Evolutionary conservation across 139 green algal genomes (phyloP).

Genomic region (Chlorella sp.): DNA sequence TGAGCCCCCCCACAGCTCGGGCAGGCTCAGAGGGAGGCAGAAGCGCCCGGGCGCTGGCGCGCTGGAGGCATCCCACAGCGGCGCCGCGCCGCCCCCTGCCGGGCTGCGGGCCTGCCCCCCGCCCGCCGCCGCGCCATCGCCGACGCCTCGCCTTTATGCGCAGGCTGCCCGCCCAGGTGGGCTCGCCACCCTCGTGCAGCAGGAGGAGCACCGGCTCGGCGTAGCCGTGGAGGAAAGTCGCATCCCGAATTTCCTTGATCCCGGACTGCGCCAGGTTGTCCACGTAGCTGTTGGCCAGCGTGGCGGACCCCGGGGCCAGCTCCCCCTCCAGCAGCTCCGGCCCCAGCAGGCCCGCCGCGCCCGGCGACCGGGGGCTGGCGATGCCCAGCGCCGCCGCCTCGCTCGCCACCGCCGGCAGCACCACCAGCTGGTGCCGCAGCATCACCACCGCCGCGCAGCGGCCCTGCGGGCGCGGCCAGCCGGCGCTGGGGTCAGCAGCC

Average conservation of each 20-base stretch:
- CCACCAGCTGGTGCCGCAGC: slow-evolving; percentile 62
- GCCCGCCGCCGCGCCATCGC: no score
- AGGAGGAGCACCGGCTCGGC: slow-evolving; percentile 88
- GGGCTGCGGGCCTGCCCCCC: no score
- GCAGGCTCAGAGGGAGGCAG: no score
- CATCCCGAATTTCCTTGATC: slow-evolving; percentile 72
- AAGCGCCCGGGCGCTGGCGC: no score
- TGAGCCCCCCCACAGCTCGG: no score
- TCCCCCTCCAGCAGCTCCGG: slow-evolving; percentile 12
- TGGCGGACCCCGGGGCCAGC: slow-evolving; percentile 24
- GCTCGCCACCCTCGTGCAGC: slow-evolving; percentile 82
- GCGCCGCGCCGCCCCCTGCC: no score
- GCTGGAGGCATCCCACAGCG: no score
- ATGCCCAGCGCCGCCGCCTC: slow-evolving; percentile 33
- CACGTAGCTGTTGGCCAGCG: slow-evolving; percentile 77
- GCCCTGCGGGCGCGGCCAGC: slow-evolving; percentile 60
- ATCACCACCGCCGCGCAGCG: slow-evolving; percentile 85
- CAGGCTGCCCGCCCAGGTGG: slow-evolving; percentile 80
- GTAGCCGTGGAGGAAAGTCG: slow-evolving; percentile 88
- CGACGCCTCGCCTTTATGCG: slow-evolving; percentile 37
- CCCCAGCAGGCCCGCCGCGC: slow-evolving; percentile 9
- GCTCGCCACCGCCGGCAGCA: slow-evolving; percentile 70
- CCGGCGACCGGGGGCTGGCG: not conserved
- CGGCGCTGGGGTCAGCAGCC: not conserved
- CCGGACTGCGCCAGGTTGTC: slow-evolving; percentile 67